These are phyloP conservation scores for Marasmius oreades DNA, from an alignment of 1,284 basidiomycete genomes.

Conservation along the genomic window DNA sequence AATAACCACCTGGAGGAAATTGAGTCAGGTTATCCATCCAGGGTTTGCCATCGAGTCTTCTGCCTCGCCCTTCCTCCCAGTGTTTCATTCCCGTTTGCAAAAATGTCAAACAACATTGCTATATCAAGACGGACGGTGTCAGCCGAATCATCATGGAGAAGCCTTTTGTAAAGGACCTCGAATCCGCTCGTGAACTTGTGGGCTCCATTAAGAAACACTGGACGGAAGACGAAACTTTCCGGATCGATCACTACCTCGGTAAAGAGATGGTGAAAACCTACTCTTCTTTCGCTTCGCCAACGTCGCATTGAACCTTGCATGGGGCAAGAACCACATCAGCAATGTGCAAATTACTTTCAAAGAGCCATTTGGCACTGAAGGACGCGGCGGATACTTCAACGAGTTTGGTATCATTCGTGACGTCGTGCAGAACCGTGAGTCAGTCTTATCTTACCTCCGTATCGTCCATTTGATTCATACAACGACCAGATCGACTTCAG, in stretches of 20 bases:
- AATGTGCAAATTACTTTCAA: slow-evolving; percentile 99
- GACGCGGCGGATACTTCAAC: slow-evolving; percentile 97
- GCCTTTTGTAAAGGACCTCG: slow-evolving; percentile 92
- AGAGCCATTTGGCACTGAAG: slow-evolving; percentile 96
- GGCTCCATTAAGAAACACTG: slow-evolving; percentile 80
- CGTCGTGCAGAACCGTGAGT: slow-evolving; percentile 93
- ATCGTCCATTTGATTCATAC: background rate
- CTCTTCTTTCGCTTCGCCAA: slow-evolving; percentile 94
- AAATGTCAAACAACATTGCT: slow-evolving; percentile 80
- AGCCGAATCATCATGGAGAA: slow-evolving; percentile 96
- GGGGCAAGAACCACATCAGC: slow-evolving; percentile 93
- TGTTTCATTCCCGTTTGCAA: slow-evolving; percentile 89
- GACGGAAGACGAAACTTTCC: slow-evolving; percentile 95
- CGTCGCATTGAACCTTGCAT: slow-evolving; percentile 78
- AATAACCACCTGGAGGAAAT: slow-evolving; percentile 75
- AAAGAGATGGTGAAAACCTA: slow-evolving; percentile 99
- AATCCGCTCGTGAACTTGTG: slow-evolving; percentile 82
- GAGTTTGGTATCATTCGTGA: slow-evolving; percentile 98
- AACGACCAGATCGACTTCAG: slow-evolving; percentile 77
- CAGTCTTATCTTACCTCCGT: background rate
- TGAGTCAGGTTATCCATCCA: slow-evolving; percentile 65
- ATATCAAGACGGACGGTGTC: slow-evolving; percentile 61
- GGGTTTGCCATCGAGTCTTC: slow-evolving; percentile 78
- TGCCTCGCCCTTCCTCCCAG: slow-evolving; percentile 94
- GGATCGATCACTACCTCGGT: slow-evolving; percentile 96